Conservation (phyloP, 2,329 filamentous ascomycete genomes). For the Sporothrix protearum region DNA sequence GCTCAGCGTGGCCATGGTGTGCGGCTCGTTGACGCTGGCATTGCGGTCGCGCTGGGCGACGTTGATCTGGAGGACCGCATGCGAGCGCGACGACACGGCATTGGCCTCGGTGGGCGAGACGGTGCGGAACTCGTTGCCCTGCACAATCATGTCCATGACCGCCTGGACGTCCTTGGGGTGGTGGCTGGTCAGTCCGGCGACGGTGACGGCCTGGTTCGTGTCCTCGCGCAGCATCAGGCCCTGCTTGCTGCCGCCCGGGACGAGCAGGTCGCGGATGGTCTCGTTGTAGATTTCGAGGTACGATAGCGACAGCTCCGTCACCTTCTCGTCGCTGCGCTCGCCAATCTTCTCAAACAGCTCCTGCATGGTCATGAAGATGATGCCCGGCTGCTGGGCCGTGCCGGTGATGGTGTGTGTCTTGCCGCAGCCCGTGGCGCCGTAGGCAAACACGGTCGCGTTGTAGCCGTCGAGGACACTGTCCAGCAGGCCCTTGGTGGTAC, state of each 20-base stretch:
- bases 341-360: constrained; percentile 94
- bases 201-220: constrained; percentile 86
- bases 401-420: constrained; percentile 98
- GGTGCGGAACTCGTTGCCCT: constrained; percentile 89
- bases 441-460: constrained; percentile 98
- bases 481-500: constrained; percentile 82
- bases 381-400: constrained; percentile 86
- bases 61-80: constrained; percentile 96
- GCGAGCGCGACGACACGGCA: constrained; percentile 92
- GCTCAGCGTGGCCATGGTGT: constrained; percentile 96
- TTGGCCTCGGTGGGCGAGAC: constrained; percentile 97
- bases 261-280: constrained; percentile 89
- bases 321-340: constrained; percentile 81
- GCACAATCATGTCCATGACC: constrained; percentile 99
- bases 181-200: constrained; percentile 86
- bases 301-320: constrained; percentile 84
- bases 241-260: constrained; percentile 77
- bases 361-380: constrained; percentile 99
- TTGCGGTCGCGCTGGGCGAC: constrained; percentile 91
- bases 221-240: constrained; percentile 92
- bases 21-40: constrained; percentile 85
- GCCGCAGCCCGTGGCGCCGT: constrained; percentile 94
- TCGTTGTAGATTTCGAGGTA: constrained; percentile 99
- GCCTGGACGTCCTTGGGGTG: constrained; percentile 87
- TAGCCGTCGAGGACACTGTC: constrained; percentile 96